Base-by-base conservation (phyloP, 495 filamentous ascomycete genomes). In the Penicillium bovifimosum region DNA sequence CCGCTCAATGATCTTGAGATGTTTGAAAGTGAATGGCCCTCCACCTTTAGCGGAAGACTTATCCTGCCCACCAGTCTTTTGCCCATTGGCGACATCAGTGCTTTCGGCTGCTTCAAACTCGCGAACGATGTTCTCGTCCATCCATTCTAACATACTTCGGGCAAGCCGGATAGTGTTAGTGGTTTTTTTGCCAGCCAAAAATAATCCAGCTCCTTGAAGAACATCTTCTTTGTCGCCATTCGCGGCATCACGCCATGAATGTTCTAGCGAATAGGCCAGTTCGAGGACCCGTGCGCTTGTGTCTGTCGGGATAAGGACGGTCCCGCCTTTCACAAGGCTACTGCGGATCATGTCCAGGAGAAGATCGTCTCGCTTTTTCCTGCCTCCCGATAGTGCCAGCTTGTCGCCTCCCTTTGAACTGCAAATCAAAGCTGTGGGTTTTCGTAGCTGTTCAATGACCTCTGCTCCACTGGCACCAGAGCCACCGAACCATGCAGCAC, bases 61-160 rank as follows among this genome's bases (percentile, higher is more conserved):
- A 16, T 72, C 64, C 18, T 71, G 66, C 11, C 62, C 66, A 13
- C 64, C 64, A 31, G 64, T 47, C 6, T 59, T 58, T 56, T 74
- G 72, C 36, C 73, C 73, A 52, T 74, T 73, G 13, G 67, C 66
- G 16, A 60, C 64, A 55, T 78, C 75, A 17, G 61, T 69, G 44
- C 74, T 70, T 51, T 81, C 86, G 2, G 86, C 83, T 2, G 86
- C 84, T 68, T 99, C 95, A 50, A 96, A 95, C 55, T 96, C 91
- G 41, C 86, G 80, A 46, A 95, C 81, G 43, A 99, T 90, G 42
- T 80, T 85, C 59, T 96, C 91, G 61, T 96, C 91, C 90, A 96
- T 97, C 93, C 93, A 99, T 66, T 99, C 93, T 47, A 97, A 71
- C 90, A 97, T 96, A 65, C 92, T 96, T 54, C 90, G 80, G 13